phyloP scores from a whole-genome alignment of 768 basidiomycete genomes.

The Boletus subcaerulescens region DNA sequence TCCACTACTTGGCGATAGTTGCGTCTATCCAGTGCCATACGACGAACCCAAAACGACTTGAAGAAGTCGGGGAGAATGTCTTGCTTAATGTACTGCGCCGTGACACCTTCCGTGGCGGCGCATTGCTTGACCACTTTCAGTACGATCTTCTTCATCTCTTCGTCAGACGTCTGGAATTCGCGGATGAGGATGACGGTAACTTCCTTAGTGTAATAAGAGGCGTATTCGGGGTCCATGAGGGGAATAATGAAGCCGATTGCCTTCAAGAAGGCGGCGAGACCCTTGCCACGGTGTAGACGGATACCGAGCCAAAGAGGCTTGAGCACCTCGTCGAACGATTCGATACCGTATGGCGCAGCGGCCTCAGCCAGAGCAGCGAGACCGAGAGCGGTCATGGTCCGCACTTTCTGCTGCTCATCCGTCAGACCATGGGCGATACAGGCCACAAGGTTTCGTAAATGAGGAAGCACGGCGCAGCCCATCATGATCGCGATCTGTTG shows the following conservation, averaged over 20 bases:
- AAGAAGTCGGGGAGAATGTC: conserved; percentile 99
- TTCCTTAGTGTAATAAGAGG: conserved; percentile 98
- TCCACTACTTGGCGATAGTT: conserved; percentile 98
- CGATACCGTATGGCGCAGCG: conserved; percentile 97
- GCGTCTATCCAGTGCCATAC: conserved; percentile 95
- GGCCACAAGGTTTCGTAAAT: conserved; percentile 93
- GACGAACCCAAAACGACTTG: conserved; percentile 97
- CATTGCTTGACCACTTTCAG: conserved; percentile 99
- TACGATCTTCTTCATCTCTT: conserved; percentile 99
- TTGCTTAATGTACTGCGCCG: conserved; percentile 91
- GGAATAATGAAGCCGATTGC: conserved; percentile 99
- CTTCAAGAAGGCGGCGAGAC: conserved; percentile 74
- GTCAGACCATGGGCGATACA: conserved; percentile 84
- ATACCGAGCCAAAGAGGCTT: conserved; percentile 80
- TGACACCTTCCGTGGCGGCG: conserved; percentile 97
- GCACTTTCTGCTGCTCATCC: conserved; percentile 78
- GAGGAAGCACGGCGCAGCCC: conserved; percentile 97
- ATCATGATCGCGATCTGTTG: conserved; percentile 99
- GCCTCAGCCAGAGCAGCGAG: conserved; percentile 95
- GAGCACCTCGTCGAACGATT: conserved; percentile 95
- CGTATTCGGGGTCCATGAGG: conserved; percentile 99
- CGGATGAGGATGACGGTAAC: conserved; percentile 95
- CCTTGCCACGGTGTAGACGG: conserved; percentile 74
- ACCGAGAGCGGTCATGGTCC: conserved; percentile 75
- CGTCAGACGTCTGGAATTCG: conserved; percentile 98